phyloP scores from a whole-genome alignment of 2,329 filamentous ascomycete genomes.

The Zalaria obscura region DNA sequence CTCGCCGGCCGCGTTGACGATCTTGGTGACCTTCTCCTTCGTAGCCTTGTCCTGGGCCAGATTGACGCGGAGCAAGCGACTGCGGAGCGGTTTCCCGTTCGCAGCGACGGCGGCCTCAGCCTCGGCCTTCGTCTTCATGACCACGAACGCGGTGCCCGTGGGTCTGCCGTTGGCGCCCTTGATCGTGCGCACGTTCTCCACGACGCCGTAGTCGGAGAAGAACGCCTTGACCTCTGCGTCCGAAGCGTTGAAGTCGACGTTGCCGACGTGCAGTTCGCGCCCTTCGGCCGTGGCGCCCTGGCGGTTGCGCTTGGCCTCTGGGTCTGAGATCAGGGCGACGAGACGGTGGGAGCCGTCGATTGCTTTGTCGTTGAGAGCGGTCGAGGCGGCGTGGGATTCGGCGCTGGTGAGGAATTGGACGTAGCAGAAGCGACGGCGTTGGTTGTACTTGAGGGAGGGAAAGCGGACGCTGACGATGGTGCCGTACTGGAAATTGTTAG shows the following conservation, averaged over 20 bases:
- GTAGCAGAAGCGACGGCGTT: conserved; percentile 87
- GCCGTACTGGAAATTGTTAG: conserved; percentile 40
- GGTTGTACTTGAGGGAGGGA: conserved; percentile 81
- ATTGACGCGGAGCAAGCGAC: conserved; percentile 19
- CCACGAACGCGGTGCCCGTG: conserved; percentile 68
- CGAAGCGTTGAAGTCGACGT: conserved; percentile 66
- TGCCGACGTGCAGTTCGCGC: conserved; percentile 73
- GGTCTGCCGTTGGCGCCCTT: conserved; percentile 52
- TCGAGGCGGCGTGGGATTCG: conserved; percentile 54
- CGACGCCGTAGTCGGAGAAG: conserved; percentile 62
- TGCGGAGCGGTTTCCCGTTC: conserved; percentile 18
- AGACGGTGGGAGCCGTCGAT: conserved; percentile 57
- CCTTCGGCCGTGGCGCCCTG: conserved; percentile 74
- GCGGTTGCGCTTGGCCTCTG: conserved; percentile 60
- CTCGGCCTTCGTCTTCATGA: conserved; percentile 50
- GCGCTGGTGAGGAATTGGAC: conserved; percentile 64
- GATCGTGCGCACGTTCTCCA: conserved; percentile 60
- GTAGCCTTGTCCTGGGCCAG: conserved; percentile 11
- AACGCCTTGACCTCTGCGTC: conserved; percentile 57
- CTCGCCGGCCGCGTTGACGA: conserved; percentile 2
- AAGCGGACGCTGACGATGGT: conserved; percentile 76
- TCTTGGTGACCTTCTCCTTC: conserved; percentile 6
- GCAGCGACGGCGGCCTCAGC: conserved; percentile 18
- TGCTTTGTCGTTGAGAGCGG: conserved; percentile 54
- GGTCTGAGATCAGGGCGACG: conserved; percentile 72